A percentile compares a stretch with the other conserved stretches of the same genome.
phyloP scores from a whole-genome alignment of 139 green algal genomes.

The Penium margaritaceum region DNA sequence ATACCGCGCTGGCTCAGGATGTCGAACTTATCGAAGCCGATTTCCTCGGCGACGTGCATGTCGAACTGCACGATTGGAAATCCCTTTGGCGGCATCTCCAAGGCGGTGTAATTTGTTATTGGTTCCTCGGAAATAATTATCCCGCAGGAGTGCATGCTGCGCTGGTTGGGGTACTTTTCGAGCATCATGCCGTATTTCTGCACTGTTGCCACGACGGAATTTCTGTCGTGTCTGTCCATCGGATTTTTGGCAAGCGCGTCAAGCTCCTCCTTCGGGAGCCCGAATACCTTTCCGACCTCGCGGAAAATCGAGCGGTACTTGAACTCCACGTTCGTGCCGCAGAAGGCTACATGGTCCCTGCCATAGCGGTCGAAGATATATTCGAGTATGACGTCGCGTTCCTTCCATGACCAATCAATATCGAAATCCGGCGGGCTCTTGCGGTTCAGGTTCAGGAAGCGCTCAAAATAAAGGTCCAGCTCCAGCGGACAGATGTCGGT shows the following conservation, averaged over 20 bases:
- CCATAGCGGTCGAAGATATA: not conserved
- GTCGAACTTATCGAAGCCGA: no score
- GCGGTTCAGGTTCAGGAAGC: not conserved
- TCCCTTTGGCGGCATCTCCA: no score
- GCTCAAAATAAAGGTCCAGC: not conserved
- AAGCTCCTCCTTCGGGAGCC: not conserved
- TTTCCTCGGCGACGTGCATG: no score
- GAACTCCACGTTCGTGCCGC: not conserved
- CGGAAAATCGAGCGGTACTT: not conserved
- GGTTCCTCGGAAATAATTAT: no score
- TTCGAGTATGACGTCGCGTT: not conserved
- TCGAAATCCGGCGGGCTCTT: constrained; percentile 7
- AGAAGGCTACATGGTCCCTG: not conserved
- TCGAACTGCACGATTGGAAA: no score
- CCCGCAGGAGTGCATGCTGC: no score
- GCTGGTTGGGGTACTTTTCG: no score
- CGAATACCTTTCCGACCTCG: not conserved
- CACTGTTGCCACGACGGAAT: no score
- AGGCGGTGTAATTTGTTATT: no score
- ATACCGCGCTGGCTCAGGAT: no score
- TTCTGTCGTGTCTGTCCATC: not conserved
- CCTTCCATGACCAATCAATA: not conserved
- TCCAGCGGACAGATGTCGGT: not conserved
- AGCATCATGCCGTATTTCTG: no score
- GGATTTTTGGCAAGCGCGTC: not conserved